Conservation (phyloP, 2,329 filamentous ascomycete species). For the Nectriaceae sp. region DNA sequence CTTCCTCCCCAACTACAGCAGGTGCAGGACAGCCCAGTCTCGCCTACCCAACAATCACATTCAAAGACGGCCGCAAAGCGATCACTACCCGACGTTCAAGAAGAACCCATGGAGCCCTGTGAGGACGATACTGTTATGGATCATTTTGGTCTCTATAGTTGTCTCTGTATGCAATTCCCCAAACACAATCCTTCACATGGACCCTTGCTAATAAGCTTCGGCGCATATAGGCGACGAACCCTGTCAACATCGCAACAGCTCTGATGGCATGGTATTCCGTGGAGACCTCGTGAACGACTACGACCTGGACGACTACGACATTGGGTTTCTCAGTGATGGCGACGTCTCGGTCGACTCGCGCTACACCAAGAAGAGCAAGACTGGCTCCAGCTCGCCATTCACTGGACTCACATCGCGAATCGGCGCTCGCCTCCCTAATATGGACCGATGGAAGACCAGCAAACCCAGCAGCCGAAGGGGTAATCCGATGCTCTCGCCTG, state of each 20-base stretch:
- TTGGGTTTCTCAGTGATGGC: slow-evolving; percentile 66
- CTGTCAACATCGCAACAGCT: slow-evolving; percentile 56
- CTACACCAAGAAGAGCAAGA: slow-evolving; percentile 48
- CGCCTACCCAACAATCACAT: slow-evolving; percentile 46
- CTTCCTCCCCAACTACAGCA: slow-evolving; percentile 41
- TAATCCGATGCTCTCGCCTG: slow-evolving; percentile 57
- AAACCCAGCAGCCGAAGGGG: slow-evolving; percentile 44
- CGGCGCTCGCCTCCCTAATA: slow-evolving; percentile 59
- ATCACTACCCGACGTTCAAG: slow-evolving; percentile 77
- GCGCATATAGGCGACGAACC: slow-evolving; percentile 57
- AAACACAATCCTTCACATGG: slow-evolving; percentile 13
- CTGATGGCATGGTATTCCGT: slow-evolving; percentile 39
- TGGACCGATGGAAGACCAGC: slow-evolving; percentile 52
- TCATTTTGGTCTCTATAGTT: slow-evolving; percentile 59
- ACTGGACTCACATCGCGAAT: slow-evolving; percentile 66
- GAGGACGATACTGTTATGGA: slow-evolving; percentile 48
- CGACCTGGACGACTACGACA: slow-evolving; percentile 61
- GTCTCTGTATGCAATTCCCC: slow-evolving; percentile 70
- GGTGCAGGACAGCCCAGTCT: slow-evolving; percentile 52
- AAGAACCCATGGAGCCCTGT: slow-evolving; percentile 72
- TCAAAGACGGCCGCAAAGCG: slow-evolving; percentile 56
- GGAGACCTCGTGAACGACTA: slow-evolving; percentile 42
- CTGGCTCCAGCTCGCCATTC: slow-evolving; percentile 59
- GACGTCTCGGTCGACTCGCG: slow-evolving; percentile 53
- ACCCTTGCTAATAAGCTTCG: slow-evolving; percentile 12